A percentile compares a stretch with the other conserved stretches of the same genome.
Conservation (phyloP, 1,284 basidiomycete species). For the Irpex sp. region DNA sequence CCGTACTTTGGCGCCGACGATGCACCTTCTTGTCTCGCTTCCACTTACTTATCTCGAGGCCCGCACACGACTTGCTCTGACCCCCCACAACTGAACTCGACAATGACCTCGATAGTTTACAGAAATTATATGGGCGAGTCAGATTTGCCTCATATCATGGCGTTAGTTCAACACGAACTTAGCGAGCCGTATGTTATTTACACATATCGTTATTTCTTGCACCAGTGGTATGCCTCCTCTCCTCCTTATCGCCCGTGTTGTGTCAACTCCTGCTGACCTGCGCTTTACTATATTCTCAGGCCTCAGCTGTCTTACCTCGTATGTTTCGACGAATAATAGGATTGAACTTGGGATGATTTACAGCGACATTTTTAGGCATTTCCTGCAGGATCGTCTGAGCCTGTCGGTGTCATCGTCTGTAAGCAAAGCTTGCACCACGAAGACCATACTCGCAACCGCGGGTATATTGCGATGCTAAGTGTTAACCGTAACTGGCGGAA, state of each 20-base stretch:
- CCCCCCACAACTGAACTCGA: constrained; percentile 1
- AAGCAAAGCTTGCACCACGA: constrained; percentile 89
- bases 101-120: constrained; percentile 60
- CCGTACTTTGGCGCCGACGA: background rate
- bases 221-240: constrained; percentile 73
- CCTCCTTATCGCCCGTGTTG: background rate
- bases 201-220: constrained; percentile 91
- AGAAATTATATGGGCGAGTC: constrained; percentile 72
- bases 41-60: background rate
- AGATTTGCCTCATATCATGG: constrained; percentile 80
- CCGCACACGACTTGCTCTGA: constrained; percentile 6
- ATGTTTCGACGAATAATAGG: constrained; percentile 22
- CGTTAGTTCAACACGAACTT: constrained; percentile 87
- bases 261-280: background rate
- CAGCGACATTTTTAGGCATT: constrained; percentile 43
- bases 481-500: constrained; percentile 80
- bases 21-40: background rate
- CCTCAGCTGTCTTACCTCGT: constrained; percentile 93
- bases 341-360: background rate
- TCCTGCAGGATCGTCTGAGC: constrained; percentile 48
- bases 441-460: constrained; percentile 61
- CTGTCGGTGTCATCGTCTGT: constrained; percentile 92
- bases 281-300: constrained; percentile 44
- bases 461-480: constrained; percentile 98
- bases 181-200: constrained; percentile 96